These are phyloP conservation scores for Eucalyptus curtisii DNA, from an alignment of 345 rosid genomes.

Conservation along the genomic window DNA sequence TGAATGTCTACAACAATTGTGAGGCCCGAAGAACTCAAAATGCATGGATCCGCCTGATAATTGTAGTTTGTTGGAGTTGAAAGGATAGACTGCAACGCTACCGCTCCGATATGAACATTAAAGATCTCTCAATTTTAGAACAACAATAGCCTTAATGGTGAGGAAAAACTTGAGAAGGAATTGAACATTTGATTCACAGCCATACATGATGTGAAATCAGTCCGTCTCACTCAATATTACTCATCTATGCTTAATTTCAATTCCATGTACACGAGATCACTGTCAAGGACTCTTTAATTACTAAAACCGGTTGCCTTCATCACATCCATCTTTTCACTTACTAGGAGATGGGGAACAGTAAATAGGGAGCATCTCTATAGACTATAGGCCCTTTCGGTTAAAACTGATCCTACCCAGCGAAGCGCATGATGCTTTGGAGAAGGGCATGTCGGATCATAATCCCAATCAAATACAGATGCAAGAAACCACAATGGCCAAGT, in stretches of 20 bases:
- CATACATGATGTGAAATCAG: neutral
- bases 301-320: neutral
- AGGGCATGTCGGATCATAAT: neutral
- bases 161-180: neutral
- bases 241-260: neutral
- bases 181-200: neutral
- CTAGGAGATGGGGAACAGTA: neutral
- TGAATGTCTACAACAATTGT: neutral
- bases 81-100: neutral
- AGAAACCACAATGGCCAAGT: neutral
- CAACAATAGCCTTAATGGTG: neutral
- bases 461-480: neutral
- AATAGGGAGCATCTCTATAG: neutral
- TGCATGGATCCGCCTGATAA: neutral
- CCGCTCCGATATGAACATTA: neutral
- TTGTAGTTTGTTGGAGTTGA: neutral
- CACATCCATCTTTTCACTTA: neutral
- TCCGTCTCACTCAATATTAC: neutral
- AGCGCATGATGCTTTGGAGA: neutral
- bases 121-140: neutral
- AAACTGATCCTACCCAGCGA: neutral
- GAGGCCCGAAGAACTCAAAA: neutral
- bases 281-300: neutral
- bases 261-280: neutral
- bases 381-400: neutral